Evolutionary conservation across 192 early-diverging fungal genomes (phyloP), one percentile per base, ranked within the genome.

Genomic region (Coemansia sp.): DNA sequence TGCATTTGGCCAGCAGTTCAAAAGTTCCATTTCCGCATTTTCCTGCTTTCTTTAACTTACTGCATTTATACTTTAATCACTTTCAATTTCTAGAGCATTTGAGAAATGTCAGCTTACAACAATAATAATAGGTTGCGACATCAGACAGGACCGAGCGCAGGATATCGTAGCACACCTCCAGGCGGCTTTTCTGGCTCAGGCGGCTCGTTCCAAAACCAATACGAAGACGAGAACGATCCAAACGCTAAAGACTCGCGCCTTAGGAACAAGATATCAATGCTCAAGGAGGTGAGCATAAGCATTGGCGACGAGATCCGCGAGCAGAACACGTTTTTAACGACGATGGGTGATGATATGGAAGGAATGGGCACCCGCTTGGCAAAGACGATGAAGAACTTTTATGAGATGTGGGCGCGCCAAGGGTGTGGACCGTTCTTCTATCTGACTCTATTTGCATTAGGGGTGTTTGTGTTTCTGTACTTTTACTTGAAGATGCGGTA

Each of bases 271-370:
- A 62, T 73, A 40, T 52, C 67, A 15, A 69, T 80, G 71, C 67
- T 80, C 34, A 66, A 64, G 54, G 71, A 80, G 53, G 64, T 80
- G n/a, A 72, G 66, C 50, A 73, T 80, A 33, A 80, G 54, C 51
- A 73, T 80, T 18, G 77, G 77, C 30, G 77, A 80, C 50, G 71
- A 80, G 55, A 80, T 80, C 41, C 66, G 67, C 39, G 77, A 73
- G 49, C 71, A 73, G 47, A 80, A 80, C 55, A 56, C 62, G 59
- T 80, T 80, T 52, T 50, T 80, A 22, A 54, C 45, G 3, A 64
- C 60, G 13, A 67, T 80, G 70, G 67, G 64, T 38, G 38, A 69
- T 38, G 71, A 73, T 43, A 73, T 80, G 64, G 67, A 73, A 53
- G 53, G 64, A 19, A 62, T 73, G 71, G 67, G 67, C 60, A 61